Percentiles rank a stretch among this genome's conserved stretches.
Conservation (phyloP, 768 basidiomycete genomes). For the Gelatoporia subvermispora region DNA sequence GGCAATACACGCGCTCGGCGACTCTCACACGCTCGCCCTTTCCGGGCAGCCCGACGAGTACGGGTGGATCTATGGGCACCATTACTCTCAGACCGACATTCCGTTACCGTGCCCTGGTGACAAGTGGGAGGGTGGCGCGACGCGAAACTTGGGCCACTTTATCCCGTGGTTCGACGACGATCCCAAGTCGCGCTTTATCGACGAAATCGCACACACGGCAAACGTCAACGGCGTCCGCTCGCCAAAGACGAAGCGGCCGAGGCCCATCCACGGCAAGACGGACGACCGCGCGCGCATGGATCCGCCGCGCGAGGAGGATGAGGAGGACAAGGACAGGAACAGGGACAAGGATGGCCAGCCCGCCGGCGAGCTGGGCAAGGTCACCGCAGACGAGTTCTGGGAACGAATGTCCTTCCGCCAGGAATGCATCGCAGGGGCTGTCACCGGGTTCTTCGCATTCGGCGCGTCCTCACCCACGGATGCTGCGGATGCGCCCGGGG, state of each 20-base stretch:
- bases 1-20: slow-evolving; percentile 53
- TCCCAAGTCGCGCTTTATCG: slow-evolving; percentile 90
- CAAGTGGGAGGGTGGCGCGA: slow-evolving; percentile 4
- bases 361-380: slow-evolving; percentile 50
- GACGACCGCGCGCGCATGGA: not conserved
- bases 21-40: slow-evolving; percentile 20
- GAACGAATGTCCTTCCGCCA: slow-evolving; percentile 95
- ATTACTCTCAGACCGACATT: slow-evolving; percentile 47
- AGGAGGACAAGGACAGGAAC: slow-evolving; percentile 23
- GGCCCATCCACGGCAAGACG: slow-evolving; percentile 12
- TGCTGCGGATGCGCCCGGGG: slow-evolving; percentile 6
- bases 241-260: slow-evolving; percentile 55
- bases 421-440: slow-evolving; percentile 85
- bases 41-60: slow-evolving; percentile 11
- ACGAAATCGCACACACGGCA: slow-evolving; percentile 78
- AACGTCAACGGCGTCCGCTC: slow-evolving; percentile 55
- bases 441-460: slow-evolving; percentile 91
- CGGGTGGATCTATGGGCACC: slow-evolving; percentile 76
- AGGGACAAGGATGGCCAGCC: too few species aligned
- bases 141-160: slow-evolving; percentile 57
- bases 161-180: slow-evolving; percentile 96
- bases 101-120: slow-evolving; percentile 47
- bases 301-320: slow-evolving; percentile 15
- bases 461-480: slow-evolving; percentile 26
- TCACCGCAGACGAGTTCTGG: slow-evolving; percentile 85